phyloP scores from a whole-genome alignment of 192 early-diverging fungal species.

The Coemansia sp. region DNA sequence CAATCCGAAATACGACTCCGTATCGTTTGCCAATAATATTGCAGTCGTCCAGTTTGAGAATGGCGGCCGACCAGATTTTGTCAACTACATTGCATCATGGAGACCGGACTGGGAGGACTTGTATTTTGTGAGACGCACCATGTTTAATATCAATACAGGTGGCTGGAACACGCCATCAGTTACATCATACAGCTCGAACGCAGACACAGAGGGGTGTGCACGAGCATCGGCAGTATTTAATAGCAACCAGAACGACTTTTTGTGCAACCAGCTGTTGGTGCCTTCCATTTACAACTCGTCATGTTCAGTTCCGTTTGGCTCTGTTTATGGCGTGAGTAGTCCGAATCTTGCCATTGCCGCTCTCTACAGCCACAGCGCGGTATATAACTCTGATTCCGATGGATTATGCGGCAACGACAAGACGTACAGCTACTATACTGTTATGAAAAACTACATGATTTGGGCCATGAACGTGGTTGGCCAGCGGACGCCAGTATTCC shows the following conservation, averaged over 20 bases:
- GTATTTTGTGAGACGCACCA: conserved; percentile 33
- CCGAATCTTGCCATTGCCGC: conserved; percentile 33
- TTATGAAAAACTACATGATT: conserved; percentile 37
- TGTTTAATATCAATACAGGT: background rate
- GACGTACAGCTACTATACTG: conserved; percentile 36
- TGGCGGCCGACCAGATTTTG: conserved; percentile 16
- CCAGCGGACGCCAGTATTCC: conserved; percentile 26
- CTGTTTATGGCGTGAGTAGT: conserved; percentile 23
- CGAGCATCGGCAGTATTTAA: conserved; percentile 19
- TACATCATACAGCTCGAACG: conserved; percentile 1
- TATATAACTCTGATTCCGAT: background rate
- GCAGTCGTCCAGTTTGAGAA: conserved; percentile 30
- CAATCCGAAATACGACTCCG: conserved; percentile 34
- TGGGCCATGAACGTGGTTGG: conserved; percentile 37
- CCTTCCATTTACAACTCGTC: conserved; percentile 19
- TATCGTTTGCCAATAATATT: conserved; percentile 47
- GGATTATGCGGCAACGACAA: conserved; percentile 16
- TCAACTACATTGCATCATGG: conserved; percentile 47
- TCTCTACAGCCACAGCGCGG: conserved; percentile 43
- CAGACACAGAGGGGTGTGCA: conserved; percentile 11
- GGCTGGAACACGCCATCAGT: conserved; percentile 24
- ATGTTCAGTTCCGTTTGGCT: conserved; percentile 31
- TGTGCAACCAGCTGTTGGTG: conserved; percentile 29
- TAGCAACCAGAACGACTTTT: conserved; percentile 27
- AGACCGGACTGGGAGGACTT: conserved; percentile 33